Evolutionary conservation across 2,329 filamentous ascomycete species (phyloP), one percentile per base, ranked within the genome.

Genomic region (Venturia aucupariae): DNA sequence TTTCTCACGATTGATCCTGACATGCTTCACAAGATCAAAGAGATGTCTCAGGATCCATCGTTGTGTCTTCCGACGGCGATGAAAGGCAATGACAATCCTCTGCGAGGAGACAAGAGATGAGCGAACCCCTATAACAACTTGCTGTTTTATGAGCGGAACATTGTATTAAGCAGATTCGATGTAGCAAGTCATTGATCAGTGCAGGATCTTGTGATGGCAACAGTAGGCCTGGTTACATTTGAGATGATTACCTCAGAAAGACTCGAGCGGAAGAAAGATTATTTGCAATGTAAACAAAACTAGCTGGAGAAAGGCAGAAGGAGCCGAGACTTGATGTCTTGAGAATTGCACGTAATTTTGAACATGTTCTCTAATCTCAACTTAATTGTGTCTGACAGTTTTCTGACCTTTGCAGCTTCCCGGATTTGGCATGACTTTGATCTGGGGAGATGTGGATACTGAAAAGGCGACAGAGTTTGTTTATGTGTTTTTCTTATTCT

Each of bases 11-110:
- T 67, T 4, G 70, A 72, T 62, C 48, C 55, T 39, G 65, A 68
- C 32, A 70, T 67, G 11, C 35, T 74, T 60, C 67, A 69, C 63
- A 72, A 70, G 62, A 63, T 75, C 65, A 67, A 63, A 64, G 66
- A 69, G 62, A 67, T 68, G 42, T 70, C 72, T 3, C 69, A 68
- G 13, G 66, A 67, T 55, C 64, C 69, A 61, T 72, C 71, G 3
- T 61, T 67, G 60, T 74, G 72, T 67, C 62, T 73, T 60, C 60
- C 65, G 44, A 66, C 69, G 61, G 48, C 46, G 51, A 66, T 66
- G 64, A 66, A 68, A 48, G 55, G 66, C 24, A 15, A 57, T 11
- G 30, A 57, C 15, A 35, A 35, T 22, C 51, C 51, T n/a, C 30
- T 57, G 19, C 27, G 51, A 57, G 51, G 30, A 57, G 30, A 35